Conservation (phyloP, 768 basidiomycete genomes). For the Butyriboletus loyo region DNA sequence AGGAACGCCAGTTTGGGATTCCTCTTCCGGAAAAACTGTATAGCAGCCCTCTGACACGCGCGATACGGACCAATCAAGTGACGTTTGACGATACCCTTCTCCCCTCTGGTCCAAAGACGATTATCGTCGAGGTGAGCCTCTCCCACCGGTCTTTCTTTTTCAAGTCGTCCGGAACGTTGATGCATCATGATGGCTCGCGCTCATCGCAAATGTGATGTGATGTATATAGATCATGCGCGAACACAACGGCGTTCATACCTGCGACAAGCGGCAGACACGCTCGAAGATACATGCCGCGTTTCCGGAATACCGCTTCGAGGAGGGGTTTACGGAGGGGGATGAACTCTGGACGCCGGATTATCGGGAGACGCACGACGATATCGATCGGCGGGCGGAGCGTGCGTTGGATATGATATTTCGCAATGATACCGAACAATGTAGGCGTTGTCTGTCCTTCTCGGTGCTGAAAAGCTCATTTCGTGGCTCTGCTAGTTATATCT, state of each 20-base stretch:
- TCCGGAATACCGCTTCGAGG: conserved; percentile 52
- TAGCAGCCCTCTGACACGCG: conserved; percentile 55
- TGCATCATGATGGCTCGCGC: too few species aligned
- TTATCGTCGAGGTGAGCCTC: conserved; percentile 56
- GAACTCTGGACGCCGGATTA: conserved; percentile 46
- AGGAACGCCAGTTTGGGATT: conserved; percentile 12
- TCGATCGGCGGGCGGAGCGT: conserved; percentile 44
- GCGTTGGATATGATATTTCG: conserved; percentile 59
- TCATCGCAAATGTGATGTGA: too few species aligned
- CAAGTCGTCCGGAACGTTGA: too few species aligned
- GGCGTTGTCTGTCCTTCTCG: conserved; percentile 15
- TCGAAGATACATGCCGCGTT: conserved; percentile 40
- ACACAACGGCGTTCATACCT: conserved; percentile 63
- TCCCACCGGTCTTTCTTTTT: too few species aligned
- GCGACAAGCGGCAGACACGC: conserved; percentile 58
- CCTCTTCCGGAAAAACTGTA: conserved; percentile 22
- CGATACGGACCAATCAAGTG: conserved; percentile 52
- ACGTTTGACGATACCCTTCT: conserved; percentile 44
- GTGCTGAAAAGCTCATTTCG: neutral
- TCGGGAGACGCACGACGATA: conserved; percentile 23
- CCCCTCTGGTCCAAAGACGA: conserved; percentile 26
- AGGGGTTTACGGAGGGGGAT: conserved; percentile 59
- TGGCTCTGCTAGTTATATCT: conserved; percentile 48
- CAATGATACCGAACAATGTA: conserved; percentile 42
- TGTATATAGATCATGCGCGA: conserved; percentile 61